Base-by-base conservation (phyloP, 768 basidiomycete species). In the Trametes punicea region DNA sequence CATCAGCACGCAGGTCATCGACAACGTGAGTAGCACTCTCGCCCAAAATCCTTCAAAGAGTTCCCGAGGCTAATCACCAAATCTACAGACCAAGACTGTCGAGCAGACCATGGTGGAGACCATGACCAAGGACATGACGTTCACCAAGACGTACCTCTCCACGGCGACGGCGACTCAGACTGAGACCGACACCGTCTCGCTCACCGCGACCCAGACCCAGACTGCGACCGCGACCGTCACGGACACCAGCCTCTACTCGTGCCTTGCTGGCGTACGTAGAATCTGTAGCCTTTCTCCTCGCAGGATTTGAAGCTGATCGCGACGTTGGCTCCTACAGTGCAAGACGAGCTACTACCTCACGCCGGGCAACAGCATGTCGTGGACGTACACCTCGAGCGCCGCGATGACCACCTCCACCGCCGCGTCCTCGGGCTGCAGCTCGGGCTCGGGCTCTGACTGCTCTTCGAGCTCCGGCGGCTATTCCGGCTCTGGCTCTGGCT, bases 81-180 rank as follows among this genome's bases (percentile, higher is more conserved):
- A 21, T 16, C 2, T 11, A 20, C 38, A 84, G 81, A 87, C 85
- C 34, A 70, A 78, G 74, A 86, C 84, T 3, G 69, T 84, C 50
- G 69, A 79, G 62, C 73, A 80, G 65, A 85, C 83, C 3, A 53
- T 81, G 62, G 83, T 83, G 1, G 73, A 80, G 30, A 82, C 81
- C 15, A 67, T 76, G 63, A 75, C 77, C 44, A 71, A 79, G 62
- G 69, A 79, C 57, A 68, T 69, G 61, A 85, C 83, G 7, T 62
- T 71, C 60, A 48, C 79, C 34, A 69, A 78, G 70, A 84, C 83
- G 21, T 75, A 77, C 57, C 44, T 81, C 47, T 76, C 77, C n/a
- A 79, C 69, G 6, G 72, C 74, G 49, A 75, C 76, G 6, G 65
- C 72, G 44, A 77, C 75, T n/a, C 69, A 77, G 62, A 67, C 74